Percentiles rank a stretch among this genome's conserved stretches.
Evolutionary conservation across 2,329 filamentous ascomycete species (phyloP).

Genomic region (Lasiodiplodia citricola): DNA sequence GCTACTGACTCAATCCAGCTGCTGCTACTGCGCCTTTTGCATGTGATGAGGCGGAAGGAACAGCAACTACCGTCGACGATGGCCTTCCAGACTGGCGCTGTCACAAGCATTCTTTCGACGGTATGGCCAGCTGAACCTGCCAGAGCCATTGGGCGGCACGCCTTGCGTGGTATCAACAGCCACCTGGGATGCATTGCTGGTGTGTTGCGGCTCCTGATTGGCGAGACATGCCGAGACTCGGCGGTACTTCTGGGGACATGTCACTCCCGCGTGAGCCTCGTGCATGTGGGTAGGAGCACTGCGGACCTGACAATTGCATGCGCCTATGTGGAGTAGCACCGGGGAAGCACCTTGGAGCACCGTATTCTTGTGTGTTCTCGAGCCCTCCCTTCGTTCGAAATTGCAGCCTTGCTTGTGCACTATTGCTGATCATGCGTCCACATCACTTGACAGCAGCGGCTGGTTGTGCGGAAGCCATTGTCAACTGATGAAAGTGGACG

Average conservation of each 20-base stretch:
- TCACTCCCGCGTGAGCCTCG: neutral
- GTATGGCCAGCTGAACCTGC: neutral
- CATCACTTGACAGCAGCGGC: neutral
- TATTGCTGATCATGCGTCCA: neutral
- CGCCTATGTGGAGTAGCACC: neutral
- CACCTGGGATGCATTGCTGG: neutral
- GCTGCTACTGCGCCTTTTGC: neutral
- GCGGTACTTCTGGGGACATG: neutral
- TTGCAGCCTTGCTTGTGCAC: neutral
- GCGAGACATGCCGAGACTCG: neutral
- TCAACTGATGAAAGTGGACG: neutral
- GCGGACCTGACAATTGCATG: neutral
- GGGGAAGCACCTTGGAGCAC: constrained; percentile 12
- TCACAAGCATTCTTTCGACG: neutral
- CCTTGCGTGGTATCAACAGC: neutral
- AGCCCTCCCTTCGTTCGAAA: neutral
- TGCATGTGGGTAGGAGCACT: neutral
- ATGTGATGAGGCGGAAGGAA: neutral
- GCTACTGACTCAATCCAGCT: neutral
- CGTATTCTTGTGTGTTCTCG: neutral
- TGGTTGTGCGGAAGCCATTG: neutral
- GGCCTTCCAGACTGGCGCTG: neutral
- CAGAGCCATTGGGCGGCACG: too few relatives aligned
- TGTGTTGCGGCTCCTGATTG: neutral
- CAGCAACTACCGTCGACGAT: neutral